Evolutionary conservation across 2,329 filamentous ascomycete species (phyloP), one percentile per base, ranked within the genome.

Genomic region (Aureobasidium sp.): DNA sequence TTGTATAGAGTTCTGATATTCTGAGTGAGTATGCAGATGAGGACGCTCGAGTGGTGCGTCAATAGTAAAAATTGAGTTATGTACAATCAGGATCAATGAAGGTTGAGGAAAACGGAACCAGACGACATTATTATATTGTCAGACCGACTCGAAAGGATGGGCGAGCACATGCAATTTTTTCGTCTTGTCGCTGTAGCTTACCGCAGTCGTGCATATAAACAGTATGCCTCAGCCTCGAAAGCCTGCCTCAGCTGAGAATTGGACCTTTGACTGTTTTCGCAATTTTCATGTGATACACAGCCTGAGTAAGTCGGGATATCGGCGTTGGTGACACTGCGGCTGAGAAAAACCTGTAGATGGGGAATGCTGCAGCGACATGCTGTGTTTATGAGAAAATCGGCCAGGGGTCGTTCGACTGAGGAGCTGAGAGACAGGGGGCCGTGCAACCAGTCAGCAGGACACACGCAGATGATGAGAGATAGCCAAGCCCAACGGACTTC

Each of bases 121-220:
- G 25, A 5, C 34, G 27, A 27, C 9, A 10, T 25, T 30, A 14
- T 32, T 59, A 49, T 58, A 29, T 37, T 2, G 29, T 36, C 54
- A 14, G 16, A 27, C 3, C 16, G 42, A 47, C 29, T 47, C 29
- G 1, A n/a, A 25, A n/a, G 4, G 36, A 51, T 48, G 36, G 44
- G 47, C 51, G 36, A 51, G 47, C 37, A 42, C 47, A 51, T 51
- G 57, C 36, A 30, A 45, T 44, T 16, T 36, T 34, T 60, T 16
- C 29, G 13, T 27, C 16, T 25, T 10, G 21, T 55, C 27, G 51
- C 45, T 60, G 57, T 51, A 29, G 57, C 57, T 60, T 60, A 44
- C 57, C 47, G 57, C 57, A 60, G 47, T 36, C 44, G 21, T 48
- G 44, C 55, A 48, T 59, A 49, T 49, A 49, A 16, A 59, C 34